Percentiles rank a stretch among this genome's conserved stretches.
Evolutionary conservation across 805 yeast species (phyloP).

Genomic region (Cyberlindnera maritima): DNA sequence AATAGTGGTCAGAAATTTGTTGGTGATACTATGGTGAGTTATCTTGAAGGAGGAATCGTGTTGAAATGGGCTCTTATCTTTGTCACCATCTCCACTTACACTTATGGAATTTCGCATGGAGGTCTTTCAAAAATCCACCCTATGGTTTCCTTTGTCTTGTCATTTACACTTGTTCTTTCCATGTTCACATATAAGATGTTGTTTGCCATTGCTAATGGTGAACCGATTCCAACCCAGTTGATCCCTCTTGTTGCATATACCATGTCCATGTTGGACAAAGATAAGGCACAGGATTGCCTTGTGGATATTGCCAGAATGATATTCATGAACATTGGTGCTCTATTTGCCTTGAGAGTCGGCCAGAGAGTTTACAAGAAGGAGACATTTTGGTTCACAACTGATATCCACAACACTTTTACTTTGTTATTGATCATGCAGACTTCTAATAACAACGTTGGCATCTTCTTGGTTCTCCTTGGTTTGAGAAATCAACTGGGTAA

Average conservation of each 20-base stretch:
- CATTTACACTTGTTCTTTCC: conserved; percentile 44
- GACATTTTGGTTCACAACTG: conserved; percentile 30
- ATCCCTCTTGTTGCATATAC: conserved; percentile 28
- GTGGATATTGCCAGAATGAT: conserved; percentile 35
- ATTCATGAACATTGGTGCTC: conserved; percentile 31
- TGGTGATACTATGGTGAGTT: conserved; percentile 45
- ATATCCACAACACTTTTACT: conserved; percentile 36
- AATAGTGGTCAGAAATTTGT: conserved; percentile 84
- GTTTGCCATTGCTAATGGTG: conserved; percentile 54
- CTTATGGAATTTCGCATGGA: conserved; percentile 26
- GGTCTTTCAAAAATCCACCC: conserved; percentile 26
- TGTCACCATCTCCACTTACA: conserved; percentile 34
- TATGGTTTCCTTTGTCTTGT: conserved; percentile 40
- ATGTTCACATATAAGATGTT: conserved; percentile 53
- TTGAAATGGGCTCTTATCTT: conserved; percentile 49
- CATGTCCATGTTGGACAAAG: conserved; percentile 30
- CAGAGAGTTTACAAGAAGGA: conserved; percentile 8
- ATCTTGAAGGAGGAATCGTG: conserved; percentile 33
- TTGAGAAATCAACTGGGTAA: conserved; percentile 23
- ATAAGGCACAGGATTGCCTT: conserved; percentile 30
- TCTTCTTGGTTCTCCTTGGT: conserved; percentile 39
- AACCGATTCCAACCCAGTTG: conserved; percentile 42
- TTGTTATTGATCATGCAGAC: conserved; percentile 49
- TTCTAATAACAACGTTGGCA: conserved; percentile 45
- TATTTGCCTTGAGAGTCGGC: conserved; percentile 33